Base-by-base conservation (phyloP, 805 yeast species). In the Barnettozyma sp. region DNA sequence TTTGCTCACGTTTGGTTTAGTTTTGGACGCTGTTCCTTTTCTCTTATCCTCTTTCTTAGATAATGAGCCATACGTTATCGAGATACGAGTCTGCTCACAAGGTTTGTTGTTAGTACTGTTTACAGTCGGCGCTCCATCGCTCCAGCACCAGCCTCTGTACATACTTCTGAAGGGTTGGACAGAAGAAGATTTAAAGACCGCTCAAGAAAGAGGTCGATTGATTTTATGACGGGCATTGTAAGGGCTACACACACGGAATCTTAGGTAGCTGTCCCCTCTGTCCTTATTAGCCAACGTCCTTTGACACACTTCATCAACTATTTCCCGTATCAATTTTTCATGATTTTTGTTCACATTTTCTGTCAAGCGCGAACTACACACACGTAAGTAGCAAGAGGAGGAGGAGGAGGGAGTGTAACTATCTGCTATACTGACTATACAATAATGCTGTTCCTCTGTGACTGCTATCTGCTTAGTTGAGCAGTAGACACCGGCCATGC, bases 11-110 rank as follows among this genome's bases (percentile, higher is more conserved):
- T 39, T 23, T n/a, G n/a, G 12, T n/a, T n/a, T n/a, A 24, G 30
- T 17, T 20, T 26, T 24, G 15, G 28, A 17, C 14, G 22, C 14
- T 16, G 28, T 13, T 5, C 18, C 30, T 18, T 45, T 13, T 5
- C 18, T 28, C 20, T 45, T 42, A 7, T 35, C 24, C 3, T 40
- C 34, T 19, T 49, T 51, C 30, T 49, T 48, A 16, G 46, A 15
- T 18, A 41, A 31, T 4, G 53, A 51, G 9, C 56, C 53, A 25
- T 50, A 52, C 11, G 56, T 49, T 26, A 52, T 50, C 30, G 55
- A 52, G 22, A 52, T 40, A 19, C 50, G 43, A 3, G 50, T 48
- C 49, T 46, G 21, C 10, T 6, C 22, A 10, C 10, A 13, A n/a
- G 9, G 29, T 13, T 16, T 9, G 15, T 12, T 22, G 39, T 36